Evolutionary conservation across 768 basidiomycete species (phyloP).

Genomic region (Phlegmacium glaucopus): DNA sequence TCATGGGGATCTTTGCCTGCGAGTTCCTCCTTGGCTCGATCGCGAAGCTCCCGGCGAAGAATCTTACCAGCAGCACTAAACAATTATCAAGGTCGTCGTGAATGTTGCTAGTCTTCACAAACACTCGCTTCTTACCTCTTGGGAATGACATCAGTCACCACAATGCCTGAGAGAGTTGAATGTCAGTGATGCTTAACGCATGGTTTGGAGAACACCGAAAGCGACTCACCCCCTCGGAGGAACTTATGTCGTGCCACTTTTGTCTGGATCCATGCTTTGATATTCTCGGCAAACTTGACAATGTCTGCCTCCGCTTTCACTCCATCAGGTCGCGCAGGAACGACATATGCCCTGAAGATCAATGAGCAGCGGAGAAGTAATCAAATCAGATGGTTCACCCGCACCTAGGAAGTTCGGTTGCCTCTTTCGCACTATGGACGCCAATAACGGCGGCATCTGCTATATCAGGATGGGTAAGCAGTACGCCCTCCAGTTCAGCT

Average conservation of each 20-base stretch:
- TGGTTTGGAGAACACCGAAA: neutral
- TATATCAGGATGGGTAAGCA: conserved; percentile 72
- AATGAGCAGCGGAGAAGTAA: neutral
- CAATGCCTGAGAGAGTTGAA: conserved; percentile 51
- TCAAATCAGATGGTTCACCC: conserved; percentile 5
- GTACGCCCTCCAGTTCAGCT: conserved; percentile 77
- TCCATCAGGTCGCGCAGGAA: conserved; percentile 40
- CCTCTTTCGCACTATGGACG: conserved; percentile 58
- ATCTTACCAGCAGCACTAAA: conserved; percentile 85
- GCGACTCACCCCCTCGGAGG: conserved; percentile 58
- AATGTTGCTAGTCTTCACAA: neutral
- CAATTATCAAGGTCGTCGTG: neutral
- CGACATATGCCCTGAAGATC: conserved; percentile 56
- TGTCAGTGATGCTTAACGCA: neutral
- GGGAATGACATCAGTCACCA: conserved; percentile 59
- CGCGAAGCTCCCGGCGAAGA: conserved; percentile 71
- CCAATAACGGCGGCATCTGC: conserved; percentile 84
- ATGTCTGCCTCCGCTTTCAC: conserved; percentile 34
- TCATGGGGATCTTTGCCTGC: conserved; percentile 35
- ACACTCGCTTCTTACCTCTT: conserved; percentile 48
- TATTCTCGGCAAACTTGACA: conserved; percentile 41
- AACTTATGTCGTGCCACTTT: conserved; percentile 75
- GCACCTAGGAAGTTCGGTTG: conserved; percentile 79
- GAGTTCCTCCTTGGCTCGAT: conserved; percentile 57
- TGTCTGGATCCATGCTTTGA: conserved; percentile 63